Conservation (phyloP, 2,329 filamentous ascomycete genomes). For the Penicillium sp. region DNA sequence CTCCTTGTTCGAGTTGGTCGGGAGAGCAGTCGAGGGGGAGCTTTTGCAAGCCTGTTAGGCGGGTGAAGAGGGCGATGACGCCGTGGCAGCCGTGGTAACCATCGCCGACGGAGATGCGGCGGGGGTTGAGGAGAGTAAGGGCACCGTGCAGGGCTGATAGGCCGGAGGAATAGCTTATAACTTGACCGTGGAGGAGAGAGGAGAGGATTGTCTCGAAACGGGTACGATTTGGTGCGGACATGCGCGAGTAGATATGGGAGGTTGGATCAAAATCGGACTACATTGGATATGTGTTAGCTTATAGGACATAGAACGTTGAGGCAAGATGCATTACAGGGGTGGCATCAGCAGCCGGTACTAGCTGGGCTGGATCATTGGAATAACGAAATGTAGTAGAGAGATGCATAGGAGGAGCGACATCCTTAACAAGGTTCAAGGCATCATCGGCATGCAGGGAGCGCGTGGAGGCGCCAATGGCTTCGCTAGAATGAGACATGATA, state of each 20-base stretch:
- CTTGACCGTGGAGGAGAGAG: conserved; percentile 63
- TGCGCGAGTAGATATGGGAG: conserved; percentile 78
- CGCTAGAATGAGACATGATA: conserved; percentile 27
- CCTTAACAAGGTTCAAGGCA: conserved; percentile 67
- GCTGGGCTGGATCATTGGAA: conserved; percentile 63
- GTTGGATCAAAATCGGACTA: conserved; percentile 27
- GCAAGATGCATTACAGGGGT: conserved; percentile 50
- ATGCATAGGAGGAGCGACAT: conserved; percentile 86
- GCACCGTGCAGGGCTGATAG: conserved; percentile 85
- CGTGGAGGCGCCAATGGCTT: conserved; percentile 55
- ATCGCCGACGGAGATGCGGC: conserved; percentile 73
- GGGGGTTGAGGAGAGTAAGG: conserved; percentile 79
- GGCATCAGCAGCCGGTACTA: conserved; percentile 52
- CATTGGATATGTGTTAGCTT: background rate
- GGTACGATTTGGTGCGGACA: conserved; percentile 73
- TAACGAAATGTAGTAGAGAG: conserved; percentile 92
- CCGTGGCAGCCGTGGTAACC: conserved; percentile 96
- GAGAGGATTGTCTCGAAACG: conserved; percentile 82
- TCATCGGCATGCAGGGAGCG: conserved; percentile 81
- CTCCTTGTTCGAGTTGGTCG: conserved; percentile 68
- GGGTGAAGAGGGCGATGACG: conserved; percentile 69
- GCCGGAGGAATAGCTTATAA: conserved; percentile 78
- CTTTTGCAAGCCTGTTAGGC: conserved; percentile 71
- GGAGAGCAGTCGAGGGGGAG: conserved; percentile 68
- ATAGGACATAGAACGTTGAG: background rate